Evolutionary conservation across 108 stramenopile genomes (phyloP).

Genomic region (Fragilariopsis cylindrus): DNA sequence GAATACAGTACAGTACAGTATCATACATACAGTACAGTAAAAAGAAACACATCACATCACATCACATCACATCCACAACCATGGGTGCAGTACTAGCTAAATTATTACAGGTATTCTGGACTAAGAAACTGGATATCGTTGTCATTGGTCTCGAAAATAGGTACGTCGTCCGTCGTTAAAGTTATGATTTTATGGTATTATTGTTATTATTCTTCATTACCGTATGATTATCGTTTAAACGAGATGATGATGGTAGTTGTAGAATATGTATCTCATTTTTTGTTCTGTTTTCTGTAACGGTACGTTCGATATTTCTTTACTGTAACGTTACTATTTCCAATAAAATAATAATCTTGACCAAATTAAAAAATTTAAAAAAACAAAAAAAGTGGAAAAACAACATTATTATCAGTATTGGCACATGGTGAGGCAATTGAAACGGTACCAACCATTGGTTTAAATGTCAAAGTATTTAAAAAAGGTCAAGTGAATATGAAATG

Average conservation of each 20-base stretch:
- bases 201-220: background rate
- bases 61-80: slow-evolving; percentile 5
- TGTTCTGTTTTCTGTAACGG: no score
- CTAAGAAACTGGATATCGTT: slow-evolving; percentile 95
- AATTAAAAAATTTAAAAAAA: background rate
- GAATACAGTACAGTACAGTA: no score
- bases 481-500: slow-evolving; percentile 95
- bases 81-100: slow-evolving; percentile 80
- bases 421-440: slow-evolving; percentile 93
- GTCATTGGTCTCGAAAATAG: slow-evolving; percentile 93
- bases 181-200: background rate
- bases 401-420: slow-evolving; percentile 92
- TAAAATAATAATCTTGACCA: no score
- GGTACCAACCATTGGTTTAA: slow-evolving; percentile 95
- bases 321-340: no score
- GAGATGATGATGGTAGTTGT: background rate
- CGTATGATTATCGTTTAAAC: background rate
- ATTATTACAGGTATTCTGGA: slow-evolving; percentile 88
- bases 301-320: no score
- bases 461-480: slow-evolving; percentile 93
- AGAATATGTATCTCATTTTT: background rate
- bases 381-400: slow-evolving; percentile 91
- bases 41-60: no score
- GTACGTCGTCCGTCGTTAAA: slow-evolving; percentile 19
- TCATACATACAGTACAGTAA: no score